These are phyloP conservation scores for Curvularia lunata DNA, from an alignment of 2,329 filamentous ascomycete species.

Conservation along the genomic window DNA sequence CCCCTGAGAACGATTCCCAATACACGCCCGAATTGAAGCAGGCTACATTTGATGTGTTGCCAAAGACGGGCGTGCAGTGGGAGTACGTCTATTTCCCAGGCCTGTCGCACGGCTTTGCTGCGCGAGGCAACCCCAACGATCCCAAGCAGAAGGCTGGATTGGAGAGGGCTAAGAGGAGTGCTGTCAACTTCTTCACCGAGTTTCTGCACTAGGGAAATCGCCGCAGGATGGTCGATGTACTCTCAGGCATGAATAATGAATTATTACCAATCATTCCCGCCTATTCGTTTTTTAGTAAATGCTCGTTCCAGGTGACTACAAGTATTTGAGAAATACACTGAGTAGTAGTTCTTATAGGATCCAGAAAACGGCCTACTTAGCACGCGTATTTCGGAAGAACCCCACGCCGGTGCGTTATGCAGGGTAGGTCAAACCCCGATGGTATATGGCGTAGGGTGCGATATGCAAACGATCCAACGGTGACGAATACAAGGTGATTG, in stretches of 20 bases:
- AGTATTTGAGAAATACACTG: too few species aligned
- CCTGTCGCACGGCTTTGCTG: constrained; percentile 43
- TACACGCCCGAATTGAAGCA: constrained; percentile 43
- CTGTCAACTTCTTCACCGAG: constrained; percentile 42
- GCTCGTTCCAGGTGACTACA: neutral
- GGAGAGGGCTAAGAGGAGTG: constrained; percentile 44
- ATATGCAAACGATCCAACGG: too few species aligned
- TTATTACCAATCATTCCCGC: neutral
- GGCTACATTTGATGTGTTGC: constrained; percentile 35
- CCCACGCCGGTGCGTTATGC: too few species aligned
- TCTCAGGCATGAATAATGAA: neutral
- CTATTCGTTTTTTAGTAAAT: neutral
- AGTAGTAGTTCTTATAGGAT: too few species aligned
- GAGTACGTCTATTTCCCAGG: constrained; percentile 46
- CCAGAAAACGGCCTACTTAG: too few species aligned
- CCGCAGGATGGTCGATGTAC: neutral
- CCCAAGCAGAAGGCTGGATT: constrained; percentile 39
- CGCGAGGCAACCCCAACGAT: constrained; percentile 35
- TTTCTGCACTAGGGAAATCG: constrained; percentile 35
- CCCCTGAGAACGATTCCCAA: constrained; percentile 36
- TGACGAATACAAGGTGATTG: neutral
- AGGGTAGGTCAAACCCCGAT: too few species aligned
- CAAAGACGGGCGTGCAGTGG: constrained; percentile 38
- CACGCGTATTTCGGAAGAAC: too few species aligned
- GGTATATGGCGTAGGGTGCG: too few species aligned